Evolutionary conservation across 176 grass and related monocot species (phyloP), one percentile per base, ranked within the genome.

Genomic region (Lolium multiflorum): DNA sequence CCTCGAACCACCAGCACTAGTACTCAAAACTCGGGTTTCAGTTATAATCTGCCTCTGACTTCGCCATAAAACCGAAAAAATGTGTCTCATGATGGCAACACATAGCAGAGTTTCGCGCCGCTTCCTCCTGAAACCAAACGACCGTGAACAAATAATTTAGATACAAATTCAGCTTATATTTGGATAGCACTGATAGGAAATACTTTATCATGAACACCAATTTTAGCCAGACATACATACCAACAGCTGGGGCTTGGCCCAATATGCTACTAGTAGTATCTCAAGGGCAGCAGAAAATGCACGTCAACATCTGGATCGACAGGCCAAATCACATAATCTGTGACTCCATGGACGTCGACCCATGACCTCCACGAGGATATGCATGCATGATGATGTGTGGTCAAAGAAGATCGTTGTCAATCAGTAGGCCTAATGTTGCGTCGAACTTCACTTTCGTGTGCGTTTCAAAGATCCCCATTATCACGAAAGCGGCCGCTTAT

Each of bases 391-490:
- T 46, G 65, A 67, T 1, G 35, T 9, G n/a, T 31, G 51, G 76
- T 91, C 81, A 87, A 84, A 74, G 83, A 87, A 54, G 51, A 9
- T 65, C 55, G 71, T 15, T 15, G n/a, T 61, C 89, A n/a, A 52
- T 84, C 84, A 74, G 9, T 20, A 17, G 78, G 73, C 20, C 48
- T 81, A 75, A 43, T 77, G 77, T 64, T 46, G 89, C 62, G 81
- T 85, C 85, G 71, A 91, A 79, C 16, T 77, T 87, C 61, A 71
- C 85, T 88, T 88, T 85, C 77, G 3, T 48, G 10, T 13, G 43
- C 7, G 61, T 67, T 91, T 91, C 85, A 81, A 91, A 76, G 85
- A 91, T 88, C 21, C 76, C 79, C 55, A 44, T 24, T 56, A 14
- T 20, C n/a, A 39, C 52, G 71, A 90, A 77, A 79, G 67, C 67